Percentiles rank a stretch among this genome's conserved stretches.
Conservation (phyloP, 345 rosid genomes). For the Orychophragmus violaceus region DNA sequence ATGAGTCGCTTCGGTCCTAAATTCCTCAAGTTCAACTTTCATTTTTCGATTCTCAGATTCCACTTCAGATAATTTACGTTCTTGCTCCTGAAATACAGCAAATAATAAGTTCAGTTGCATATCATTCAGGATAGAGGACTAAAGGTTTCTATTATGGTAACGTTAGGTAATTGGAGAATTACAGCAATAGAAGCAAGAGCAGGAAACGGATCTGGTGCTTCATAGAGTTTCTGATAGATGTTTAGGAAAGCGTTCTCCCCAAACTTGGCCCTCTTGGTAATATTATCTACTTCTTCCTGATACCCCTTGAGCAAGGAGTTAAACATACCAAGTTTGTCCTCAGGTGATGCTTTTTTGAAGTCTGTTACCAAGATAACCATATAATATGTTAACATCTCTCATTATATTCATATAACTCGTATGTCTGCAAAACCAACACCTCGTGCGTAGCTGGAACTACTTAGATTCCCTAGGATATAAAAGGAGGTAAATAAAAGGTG, state of each 20-base stretch:
- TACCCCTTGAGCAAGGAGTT: slow-evolving; percentile 89
- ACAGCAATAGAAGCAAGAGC: slow-evolving; percentile 93
- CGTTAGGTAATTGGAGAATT: slow-evolving; percentile 35
- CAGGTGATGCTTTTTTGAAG: slow-evolving; percentile 93
- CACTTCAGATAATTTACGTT: slow-evolving; percentile 71
- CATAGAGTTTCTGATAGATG: slow-evolving; percentile 95
- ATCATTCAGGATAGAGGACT: neutral
- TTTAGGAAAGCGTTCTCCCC: slow-evolving; percentile 98
- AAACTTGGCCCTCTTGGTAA: slow-evolving; percentile 96
- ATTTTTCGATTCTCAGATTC: slow-evolving; percentile 95
- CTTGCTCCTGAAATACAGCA: slow-evolving; percentile 75
- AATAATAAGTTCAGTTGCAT: neutral
- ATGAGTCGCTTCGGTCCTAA: slow-evolving; percentile 90
- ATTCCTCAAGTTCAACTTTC: slow-evolving; percentile 97
- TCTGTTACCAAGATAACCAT: slow-evolving; percentile 43
- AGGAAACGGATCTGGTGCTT: slow-evolving; percentile 99
- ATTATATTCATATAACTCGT: neutral
- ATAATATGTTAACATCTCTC: slow-evolving; percentile 3
- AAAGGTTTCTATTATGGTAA: neutral
- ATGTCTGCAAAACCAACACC: neutral
- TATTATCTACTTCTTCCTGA: slow-evolving; percentile 99
- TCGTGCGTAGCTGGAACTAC: too few species aligned
- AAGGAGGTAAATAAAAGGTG: neutral
- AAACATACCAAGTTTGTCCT: slow-evolving; percentile 79
- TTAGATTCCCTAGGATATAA: neutral